These are phyloP conservation scores for Stephanodiscus triporus DNA, from an alignment of 108 stramenopile species.

Conservation along the genomic window DNA sequence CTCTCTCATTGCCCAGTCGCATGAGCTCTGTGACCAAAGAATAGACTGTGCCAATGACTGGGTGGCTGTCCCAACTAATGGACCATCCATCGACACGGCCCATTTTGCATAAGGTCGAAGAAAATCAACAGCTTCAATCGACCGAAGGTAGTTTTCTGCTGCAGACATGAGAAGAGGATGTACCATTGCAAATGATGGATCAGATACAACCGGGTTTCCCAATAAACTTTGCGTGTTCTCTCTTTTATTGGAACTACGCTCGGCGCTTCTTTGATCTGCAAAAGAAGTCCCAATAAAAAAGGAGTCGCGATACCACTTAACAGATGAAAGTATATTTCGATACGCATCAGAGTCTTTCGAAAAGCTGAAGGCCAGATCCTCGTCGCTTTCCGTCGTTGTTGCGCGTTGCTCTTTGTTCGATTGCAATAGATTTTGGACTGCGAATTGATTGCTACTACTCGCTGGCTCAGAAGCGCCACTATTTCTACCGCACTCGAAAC, in stretches of 20 bases:
- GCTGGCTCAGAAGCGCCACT: slow-evolving; percentile 4
- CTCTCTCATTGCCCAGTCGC: slow-evolving; percentile 31
- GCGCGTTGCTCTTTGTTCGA: slow-evolving; percentile 1
- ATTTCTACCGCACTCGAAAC: background rate
- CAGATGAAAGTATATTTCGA: slow-evolving; percentile 34
- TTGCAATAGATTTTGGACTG: background rate
- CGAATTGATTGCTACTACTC: background rate
- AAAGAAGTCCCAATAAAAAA: slow-evolving; percentile 28
- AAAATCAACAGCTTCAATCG: slow-evolving; percentile 29
- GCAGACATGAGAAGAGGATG: slow-evolving; percentile 30
- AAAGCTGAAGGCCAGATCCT: slow-evolving; percentile 41
- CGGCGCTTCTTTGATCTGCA: slow-evolving; percentile 22
- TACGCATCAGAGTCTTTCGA: slow-evolving; percentile 41
- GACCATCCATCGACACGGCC: slow-evolving; percentile 40
- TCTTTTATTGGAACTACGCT: slow-evolving; percentile 4
- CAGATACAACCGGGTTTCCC: background rate
- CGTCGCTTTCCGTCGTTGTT: slow-evolving; percentile 3
- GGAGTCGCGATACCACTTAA: slow-evolving; percentile 45
- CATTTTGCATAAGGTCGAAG: slow-evolving; percentile 34
- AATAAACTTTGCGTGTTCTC: slow-evolving; percentile 7
- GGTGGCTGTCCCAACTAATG: slow-evolving; percentile 29
- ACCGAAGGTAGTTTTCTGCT: slow-evolving; percentile 36
- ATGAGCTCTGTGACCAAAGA: slow-evolving; percentile 29
- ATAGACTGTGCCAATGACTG: slow-evolving; percentile 39
- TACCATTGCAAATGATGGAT: slow-evolving; percentile 25